These are phyloP conservation scores for Syzygium oleosum DNA, from an alignment of 345 rosid genomes.

Conservation along the genomic window DNA sequence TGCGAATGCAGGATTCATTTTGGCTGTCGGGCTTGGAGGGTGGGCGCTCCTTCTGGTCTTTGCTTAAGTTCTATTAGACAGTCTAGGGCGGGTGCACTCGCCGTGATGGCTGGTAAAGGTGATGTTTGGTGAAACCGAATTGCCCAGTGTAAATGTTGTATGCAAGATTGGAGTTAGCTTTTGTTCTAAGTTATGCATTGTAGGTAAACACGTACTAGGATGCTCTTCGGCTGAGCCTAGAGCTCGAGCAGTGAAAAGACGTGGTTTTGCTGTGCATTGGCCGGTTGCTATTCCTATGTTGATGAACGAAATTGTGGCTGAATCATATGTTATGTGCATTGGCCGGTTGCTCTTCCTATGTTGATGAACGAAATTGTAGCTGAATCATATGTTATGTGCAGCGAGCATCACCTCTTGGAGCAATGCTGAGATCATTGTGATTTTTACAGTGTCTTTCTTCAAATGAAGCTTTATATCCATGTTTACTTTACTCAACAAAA, in stretches of 20 bases:
- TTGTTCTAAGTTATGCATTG: neutral
- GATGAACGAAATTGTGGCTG: neutral
- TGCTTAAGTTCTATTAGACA: slow-evolving; percentile 9
- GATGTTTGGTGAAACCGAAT: neutral
- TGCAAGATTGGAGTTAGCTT: neutral
- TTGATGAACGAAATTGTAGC: neutral
- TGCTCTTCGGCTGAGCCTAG: neutral
- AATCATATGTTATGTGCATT: neutral
- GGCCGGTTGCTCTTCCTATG: neutral
- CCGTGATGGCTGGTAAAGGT: neutral
- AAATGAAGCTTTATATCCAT: neutral
- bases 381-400: neutral
- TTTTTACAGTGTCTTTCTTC: neutral
- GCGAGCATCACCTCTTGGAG: neutral
- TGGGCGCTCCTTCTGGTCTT: slow-evolving; percentile 21
- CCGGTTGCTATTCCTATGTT: neutral
- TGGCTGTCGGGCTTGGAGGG: slow-evolving; percentile 18
- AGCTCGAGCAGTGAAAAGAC: neutral
- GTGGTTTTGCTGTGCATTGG: neutral
- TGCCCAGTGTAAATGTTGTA: neutral
- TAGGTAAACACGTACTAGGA: neutral
- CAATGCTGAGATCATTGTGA: neutral
- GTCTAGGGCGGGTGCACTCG: neutral
- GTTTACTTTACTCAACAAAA: neutral
- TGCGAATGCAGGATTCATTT: slow-evolving; percentile 15